Evolutionary conservation across 805 yeast species (phyloP), one percentile per base, ranked within the genome.

Genomic region (Naumovozyma dairenensis): DNA sequence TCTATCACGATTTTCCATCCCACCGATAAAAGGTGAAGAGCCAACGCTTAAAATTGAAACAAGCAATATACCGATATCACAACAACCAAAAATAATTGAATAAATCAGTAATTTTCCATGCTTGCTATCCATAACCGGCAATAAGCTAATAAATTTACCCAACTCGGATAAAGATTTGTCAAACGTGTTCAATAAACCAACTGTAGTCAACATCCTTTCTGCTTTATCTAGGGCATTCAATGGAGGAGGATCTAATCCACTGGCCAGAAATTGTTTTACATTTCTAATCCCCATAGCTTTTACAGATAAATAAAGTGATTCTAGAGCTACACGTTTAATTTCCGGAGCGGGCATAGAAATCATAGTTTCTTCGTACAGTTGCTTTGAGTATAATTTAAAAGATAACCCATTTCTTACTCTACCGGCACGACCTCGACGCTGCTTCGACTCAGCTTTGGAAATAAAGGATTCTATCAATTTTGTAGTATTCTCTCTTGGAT

Each of bases 401-500:
- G 96, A 86, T 10, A 65, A 62, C 37, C 98, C 98, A 17, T 66
- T 66, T 22, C 77, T 72, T 9, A 89, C 85, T 71, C 98, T 87
- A 42, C 98, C 98, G n/a, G 96, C 89, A 65, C 98, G 81, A 55
- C 98, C 98, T 55, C 95, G 68, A 61, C 98, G 72, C 58, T 89
- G 98, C 16, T 75, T 71, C 16, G 78, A 78, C 49, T 93, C 95
- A 0, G 97, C 96, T 42, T 72, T 72, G 0, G 97, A 87, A 16
- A 85, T 84, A 85, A 94, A 89, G 4, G 69, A 66, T 47, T 89
- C 96, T 4, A 75, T 65, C 30, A 89, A 65, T 34, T 72, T 72
- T 0, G 92, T 77, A 4, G 86, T 71, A 45, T 81, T 81, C 12
- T 75, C 64, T 24, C 62, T 65, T 0, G 84, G 48, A 51, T 84